These are phyloP conservation scores for Pluteus cervinus DNA, from an alignment of 768 basidiomycete genomes.

Conservation along the genomic window DNA sequence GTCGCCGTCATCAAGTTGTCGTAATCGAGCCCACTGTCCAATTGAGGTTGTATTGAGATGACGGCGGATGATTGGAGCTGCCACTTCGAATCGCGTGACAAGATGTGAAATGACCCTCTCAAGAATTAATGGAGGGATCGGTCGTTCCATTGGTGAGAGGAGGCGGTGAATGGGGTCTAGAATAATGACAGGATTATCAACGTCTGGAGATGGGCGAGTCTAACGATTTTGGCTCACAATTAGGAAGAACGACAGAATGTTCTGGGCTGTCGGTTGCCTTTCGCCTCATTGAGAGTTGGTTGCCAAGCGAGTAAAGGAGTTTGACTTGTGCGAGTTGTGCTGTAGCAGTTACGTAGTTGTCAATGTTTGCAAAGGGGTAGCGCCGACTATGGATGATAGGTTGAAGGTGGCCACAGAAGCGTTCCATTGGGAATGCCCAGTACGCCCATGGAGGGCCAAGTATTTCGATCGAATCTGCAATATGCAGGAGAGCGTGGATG, in stretches of 20 bases:
- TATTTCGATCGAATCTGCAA: slow-evolving; percentile 21
- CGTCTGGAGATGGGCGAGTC: too few relatives aligned
- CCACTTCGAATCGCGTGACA: slow-evolving; percentile 13
- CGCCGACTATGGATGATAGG: slow-evolving; percentile 20
- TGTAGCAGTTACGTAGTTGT: slow-evolving; percentile 17
- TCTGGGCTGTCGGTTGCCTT: neutral
- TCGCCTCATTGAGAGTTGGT: slow-evolving; percentile 2
- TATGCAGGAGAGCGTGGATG: slow-evolving; percentile 27
- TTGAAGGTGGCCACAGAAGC: slow-evolving; percentile 26
- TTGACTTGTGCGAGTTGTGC: slow-evolving; percentile 28
- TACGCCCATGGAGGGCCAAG: slow-evolving; percentile 30
- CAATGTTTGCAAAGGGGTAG: slow-evolving; percentile 25
- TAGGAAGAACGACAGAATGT: neutral
- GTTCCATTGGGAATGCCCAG: slow-evolving; percentile 35
- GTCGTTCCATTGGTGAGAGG: too few relatives aligned
- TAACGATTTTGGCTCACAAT: slow-evolving; percentile 2
- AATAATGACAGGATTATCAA: too few relatives aligned
- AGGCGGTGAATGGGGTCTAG: too few relatives aligned
- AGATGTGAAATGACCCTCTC: slow-evolving; percentile 11
- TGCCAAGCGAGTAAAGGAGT: slow-evolving; percentile 14
- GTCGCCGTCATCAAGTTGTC: slow-evolving; percentile 21
- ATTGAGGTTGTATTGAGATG: slow-evolving; percentile 6
- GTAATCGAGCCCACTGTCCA: slow-evolving; percentile 20
- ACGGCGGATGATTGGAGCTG: slow-evolving; percentile 2
- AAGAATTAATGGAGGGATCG: too few relatives aligned